Conservation (phyloP, 2,329 filamentous ascomycete species). For the Cladosporium sp. region DNA sequence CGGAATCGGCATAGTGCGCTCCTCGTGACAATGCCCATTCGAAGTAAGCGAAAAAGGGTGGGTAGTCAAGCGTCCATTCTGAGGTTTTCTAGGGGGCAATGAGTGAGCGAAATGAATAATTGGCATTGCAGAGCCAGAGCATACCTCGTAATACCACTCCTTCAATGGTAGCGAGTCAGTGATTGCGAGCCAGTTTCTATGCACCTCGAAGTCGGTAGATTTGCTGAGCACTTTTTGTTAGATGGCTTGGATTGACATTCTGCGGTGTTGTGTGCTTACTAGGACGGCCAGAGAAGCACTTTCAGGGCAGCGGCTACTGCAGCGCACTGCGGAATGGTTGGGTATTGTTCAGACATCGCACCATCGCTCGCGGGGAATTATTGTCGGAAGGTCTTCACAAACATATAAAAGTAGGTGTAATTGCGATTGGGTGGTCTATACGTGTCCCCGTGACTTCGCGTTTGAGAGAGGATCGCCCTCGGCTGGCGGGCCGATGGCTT, state of each 20-base stretch:
- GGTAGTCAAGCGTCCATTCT: constrained; percentile 99
- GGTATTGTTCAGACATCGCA: constrained; percentile 77
- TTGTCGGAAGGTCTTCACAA: not conserved
- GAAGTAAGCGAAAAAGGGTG: constrained; percentile 96
- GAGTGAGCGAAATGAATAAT: constrained; percentile 6
- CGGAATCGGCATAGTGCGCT: constrained; percentile 73
- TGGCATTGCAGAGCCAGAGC: constrained; percentile 13
- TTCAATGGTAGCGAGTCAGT: constrained; percentile 83
- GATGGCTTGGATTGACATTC: constrained; percentile 6
- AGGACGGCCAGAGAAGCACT: constrained; percentile 87
- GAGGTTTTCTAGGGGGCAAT: constrained; percentile 68
- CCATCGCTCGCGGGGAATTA: constrained; percentile 4
- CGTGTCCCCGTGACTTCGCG: constrained; percentile 19
- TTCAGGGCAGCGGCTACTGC: constrained; percentile 86
- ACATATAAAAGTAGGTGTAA: not conserved
- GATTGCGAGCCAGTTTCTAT: constrained; percentile 97
- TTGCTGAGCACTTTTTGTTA: constrained; percentile 60
- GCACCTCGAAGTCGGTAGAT: constrained; percentile 98
- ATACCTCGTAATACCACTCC: constrained; percentile 89
- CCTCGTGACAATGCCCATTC: constrained; percentile 88
- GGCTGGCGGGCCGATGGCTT: constrained; percentile 8
- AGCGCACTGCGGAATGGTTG: constrained; percentile 85
- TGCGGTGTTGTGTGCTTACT: constrained; percentile 59
- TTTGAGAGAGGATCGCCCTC: not conserved
- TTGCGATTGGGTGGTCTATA: constrained; percentile 5